Base-by-base conservation (phyloP, 2,329 filamentous ascomycete genomes). In the Camptophora hylomeconis region DNA sequence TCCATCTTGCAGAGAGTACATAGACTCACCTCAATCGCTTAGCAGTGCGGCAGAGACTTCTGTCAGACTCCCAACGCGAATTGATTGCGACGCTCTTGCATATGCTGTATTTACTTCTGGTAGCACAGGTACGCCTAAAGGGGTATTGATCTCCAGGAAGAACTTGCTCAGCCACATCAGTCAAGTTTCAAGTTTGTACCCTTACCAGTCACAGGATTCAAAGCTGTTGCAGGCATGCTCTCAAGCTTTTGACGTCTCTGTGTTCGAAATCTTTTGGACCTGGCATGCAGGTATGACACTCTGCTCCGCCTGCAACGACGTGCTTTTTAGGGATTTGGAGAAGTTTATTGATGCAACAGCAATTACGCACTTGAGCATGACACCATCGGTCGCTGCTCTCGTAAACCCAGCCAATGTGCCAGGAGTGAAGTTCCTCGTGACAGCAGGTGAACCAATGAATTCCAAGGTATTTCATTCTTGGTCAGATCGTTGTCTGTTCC, bases 221-320 rank as follows among this genome's bases (percentile, higher is more conserved):
- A 67, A 73, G n/a, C 59, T 92, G 17, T 59, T 93, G 0, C 84
- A 92, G 51, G 72, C 80, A 2, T 92, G 80, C 46, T 87, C 81
- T 0, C 80, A 84, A 46, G 78, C 77, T 0, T 92, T 92, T 46
- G 81, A 92, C 46, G 67, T 92, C 2, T 92, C 82, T 1, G 79
- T 92, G 0, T 92, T 92, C 47, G 84, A 92, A 45, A 86, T 92
- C 9, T 87, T 92, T 49, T 92, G 82, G 44, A 63, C 82, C 0
- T 92, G 83, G 78, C 68, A 69, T 25, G 65, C 66, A 18, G 82
- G 82, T 3, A 81, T 87, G 60, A 79, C 76, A 36, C 60, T 93
- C 8, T 92, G 80, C 46, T 71, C 79, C 2, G 77, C 74, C 0
- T 68, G 63, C 1, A 84, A 86, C 41, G 79, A 89, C 42, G 66